A percentile compares a stretch with the other conserved stretches of the same genome.
These are phyloP conservation scores for Camelina neglecta DNA, from an alignment of 345 rosid species.

Conservation along the genomic window DNA sequence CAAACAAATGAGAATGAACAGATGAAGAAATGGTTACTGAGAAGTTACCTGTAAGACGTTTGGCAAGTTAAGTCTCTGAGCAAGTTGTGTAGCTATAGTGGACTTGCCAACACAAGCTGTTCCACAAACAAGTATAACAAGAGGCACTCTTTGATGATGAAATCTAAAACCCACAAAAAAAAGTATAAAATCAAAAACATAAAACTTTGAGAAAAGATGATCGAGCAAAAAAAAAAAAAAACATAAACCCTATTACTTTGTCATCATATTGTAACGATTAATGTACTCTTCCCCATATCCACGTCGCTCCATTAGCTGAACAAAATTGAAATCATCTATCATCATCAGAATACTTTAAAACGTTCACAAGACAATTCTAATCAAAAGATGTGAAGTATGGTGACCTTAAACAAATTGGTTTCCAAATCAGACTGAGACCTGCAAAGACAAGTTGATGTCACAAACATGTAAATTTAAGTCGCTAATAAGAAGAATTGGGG, in stretches of 20 bases:
- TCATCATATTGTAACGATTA: slow-evolving; percentile 97
- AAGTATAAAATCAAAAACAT: not conserved
- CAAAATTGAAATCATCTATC: slow-evolving; percentile 26
- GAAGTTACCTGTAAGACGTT: slow-evolving; percentile 86
- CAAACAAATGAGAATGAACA: not conserved
- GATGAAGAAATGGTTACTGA: not conserved
- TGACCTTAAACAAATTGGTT: slow-evolving; percentile 87
- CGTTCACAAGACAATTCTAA: not conserved
- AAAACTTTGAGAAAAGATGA: not conserved
- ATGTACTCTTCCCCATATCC: slow-evolving; percentile 92
- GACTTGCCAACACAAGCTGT: slow-evolving; percentile 99
- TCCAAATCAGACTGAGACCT: slow-evolving; percentile 95
- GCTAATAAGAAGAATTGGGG: slow-evolving; percentile 4
- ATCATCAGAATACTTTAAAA: slow-evolving; percentile 24
- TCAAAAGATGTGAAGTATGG: not conserved
- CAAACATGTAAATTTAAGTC: not conserved
- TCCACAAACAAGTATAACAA: slow-evolving; percentile 98
- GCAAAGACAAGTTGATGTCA: slow-evolving; percentile 32
- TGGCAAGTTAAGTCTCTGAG: slow-evolving; percentile 96
- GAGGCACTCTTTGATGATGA: slow-evolving; percentile 98
- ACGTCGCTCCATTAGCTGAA: slow-evolving; percentile 93
- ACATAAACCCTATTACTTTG: slow-evolving; percentile 55
- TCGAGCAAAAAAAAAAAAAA: not conserved
- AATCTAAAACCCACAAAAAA: slow-evolving; percentile 54
- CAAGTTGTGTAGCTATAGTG: slow-evolving; percentile 96